Conservation (phyloP, 2,329 filamentous ascomycete species). For the Tolypocladium endophyticum region DNA sequence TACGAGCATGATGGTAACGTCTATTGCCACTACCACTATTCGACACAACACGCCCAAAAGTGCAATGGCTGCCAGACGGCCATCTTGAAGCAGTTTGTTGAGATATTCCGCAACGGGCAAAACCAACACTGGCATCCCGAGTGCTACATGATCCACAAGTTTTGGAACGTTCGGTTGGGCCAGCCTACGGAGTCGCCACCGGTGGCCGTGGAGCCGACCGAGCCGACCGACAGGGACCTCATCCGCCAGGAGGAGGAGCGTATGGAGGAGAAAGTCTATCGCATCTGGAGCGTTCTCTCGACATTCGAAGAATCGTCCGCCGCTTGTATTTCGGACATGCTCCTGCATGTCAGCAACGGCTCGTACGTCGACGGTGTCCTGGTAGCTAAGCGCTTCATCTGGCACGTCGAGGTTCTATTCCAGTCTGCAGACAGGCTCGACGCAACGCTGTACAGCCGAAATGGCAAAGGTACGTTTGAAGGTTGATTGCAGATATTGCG, state of each 20-base stretch:
- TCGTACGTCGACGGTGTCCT: constrained; percentile 92
- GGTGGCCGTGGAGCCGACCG: constrained; percentile 29
- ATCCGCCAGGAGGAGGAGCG: constrained; percentile 81
- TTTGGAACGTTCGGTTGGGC: constrained; percentile 91
- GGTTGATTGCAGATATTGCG: neutral
- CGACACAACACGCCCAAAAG: constrained; percentile 88
- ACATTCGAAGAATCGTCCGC: constrained; percentile 96
- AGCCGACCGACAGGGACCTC: constrained; percentile 55
- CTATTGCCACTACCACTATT: constrained; percentile 98
- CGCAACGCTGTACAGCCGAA: constrained; percentile 53
- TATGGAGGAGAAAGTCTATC: constrained; percentile 96
- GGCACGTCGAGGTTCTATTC: constrained; percentile 90
- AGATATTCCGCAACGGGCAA: constrained; percentile 94
- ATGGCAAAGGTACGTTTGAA: constrained; percentile 58
- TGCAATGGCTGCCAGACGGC: constrained; percentile 96
- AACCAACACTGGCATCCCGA: constrained; percentile 99
- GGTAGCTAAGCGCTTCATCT: constrained; percentile 91
- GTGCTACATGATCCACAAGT: constrained; percentile 99
- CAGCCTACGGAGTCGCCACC: constrained; percentile 43
- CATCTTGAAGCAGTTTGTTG: constrained; percentile 97
- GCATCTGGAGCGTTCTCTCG: constrained; percentile 95
- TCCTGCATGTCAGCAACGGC: constrained; percentile 95
- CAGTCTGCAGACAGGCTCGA: constrained; percentile 80
- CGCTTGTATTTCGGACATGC: constrained; percentile 97
- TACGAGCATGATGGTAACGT: constrained; percentile 96